Percentiles rank a stretch among this genome's conserved stretches.
These are phyloP conservation scores for Camelina laxa DNA, from an alignment of 345 rosid species.

Conservation along the genomic window DNA sequence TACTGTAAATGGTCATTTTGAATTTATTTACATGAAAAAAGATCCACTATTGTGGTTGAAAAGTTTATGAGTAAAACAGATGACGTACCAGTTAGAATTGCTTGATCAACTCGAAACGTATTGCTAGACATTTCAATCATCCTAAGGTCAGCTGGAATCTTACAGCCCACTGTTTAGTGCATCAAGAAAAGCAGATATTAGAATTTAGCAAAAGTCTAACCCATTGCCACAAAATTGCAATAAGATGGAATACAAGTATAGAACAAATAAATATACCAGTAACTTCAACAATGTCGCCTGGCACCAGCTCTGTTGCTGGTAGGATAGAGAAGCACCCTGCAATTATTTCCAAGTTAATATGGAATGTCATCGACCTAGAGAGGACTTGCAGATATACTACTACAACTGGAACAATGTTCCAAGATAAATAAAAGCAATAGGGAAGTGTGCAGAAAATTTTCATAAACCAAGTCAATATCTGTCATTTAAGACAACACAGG, in stretches of 20 bases:
- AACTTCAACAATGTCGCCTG: constrained; percentile 97
- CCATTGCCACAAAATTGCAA: constrained; percentile 22
- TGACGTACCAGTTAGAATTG: constrained; percentile 87
- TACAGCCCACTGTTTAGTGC: constrained; percentile 79
- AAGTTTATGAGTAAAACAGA: constrained; percentile 19
- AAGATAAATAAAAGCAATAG: not conserved
- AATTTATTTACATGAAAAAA: constrained; percentile 11
- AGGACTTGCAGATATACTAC: constrained; percentile 28
- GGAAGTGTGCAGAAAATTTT: not conserved
- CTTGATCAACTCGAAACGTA: constrained; percentile 95
- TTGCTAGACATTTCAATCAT: constrained; percentile 92
- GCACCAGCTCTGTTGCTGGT: constrained; percentile 93
- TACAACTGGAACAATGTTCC: constrained; percentile 8
- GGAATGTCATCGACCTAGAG: constrained; percentile 25
- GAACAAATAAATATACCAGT: constrained; percentile 56
- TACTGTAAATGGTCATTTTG: not conserved
- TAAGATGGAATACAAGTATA: not conserved
- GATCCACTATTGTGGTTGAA: constrained; percentile 17
- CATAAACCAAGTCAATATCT: not conserved
- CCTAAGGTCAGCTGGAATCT: constrained; percentile 98
- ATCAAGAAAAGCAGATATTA: constrained; percentile 32
- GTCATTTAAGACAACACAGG: constrained; percentile 6
- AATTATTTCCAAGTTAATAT: constrained; percentile 31
- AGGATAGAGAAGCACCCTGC: constrained; percentile 98
- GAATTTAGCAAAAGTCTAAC: constrained; percentile 14